Base-by-base conservation (phyloP, 139 green algal species). In the Parachlorella kessleri region DNA sequence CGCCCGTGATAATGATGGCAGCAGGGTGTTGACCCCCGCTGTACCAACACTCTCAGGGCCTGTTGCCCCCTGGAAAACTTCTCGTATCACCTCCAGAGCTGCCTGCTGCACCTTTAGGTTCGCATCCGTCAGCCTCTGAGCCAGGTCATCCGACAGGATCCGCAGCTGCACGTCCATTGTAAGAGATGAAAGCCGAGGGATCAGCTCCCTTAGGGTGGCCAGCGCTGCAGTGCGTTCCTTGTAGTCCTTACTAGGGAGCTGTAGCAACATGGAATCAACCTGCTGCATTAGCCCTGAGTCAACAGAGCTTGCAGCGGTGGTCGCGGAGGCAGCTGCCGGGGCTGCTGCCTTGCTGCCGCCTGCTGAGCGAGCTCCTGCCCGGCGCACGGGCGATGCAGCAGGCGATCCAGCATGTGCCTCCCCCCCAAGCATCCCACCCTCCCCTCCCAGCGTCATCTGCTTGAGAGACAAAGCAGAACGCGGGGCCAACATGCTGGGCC, bases 91-190 rank as follows among this genome's bases (percentile, higher is more conserved):
- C 6, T 23, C 8, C 0, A 55, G 6, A 32, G 69, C 73, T 55
- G 72, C 55, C 63, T 72, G 74, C 74, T 79, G 74, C 38, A 72
- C 65, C 36, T 66, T 73, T 0, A 79, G 63, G 63, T 79, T 79
- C 38, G 39, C 63, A 38, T 79, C 63, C 39, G 41, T 5, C n/a
- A 48, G 38, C 2, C 39, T 30, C 40, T 66, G 38, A 23, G 40
- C 23, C 63, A 79, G 63, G 9, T 36, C n/a, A 32, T 42, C 40
- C 2, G 63, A 63, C n/a, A n/a, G n/a, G 32, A 72, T 37, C 63
- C 74, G 70, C 63, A 79, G 74, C 74, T 72, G 74, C 37, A 40
- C 74, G 28, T 53, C 59, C 6, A 8, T 9, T 1, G 74, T 55
- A 55, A 66, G n/a, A 1, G 37, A 37, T 3, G 9, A 28, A 6